These are phyloP conservation scores for Leishmania mexicana DNA, from an alignment of 208 protist species.

Conservation along the genomic window DNA sequence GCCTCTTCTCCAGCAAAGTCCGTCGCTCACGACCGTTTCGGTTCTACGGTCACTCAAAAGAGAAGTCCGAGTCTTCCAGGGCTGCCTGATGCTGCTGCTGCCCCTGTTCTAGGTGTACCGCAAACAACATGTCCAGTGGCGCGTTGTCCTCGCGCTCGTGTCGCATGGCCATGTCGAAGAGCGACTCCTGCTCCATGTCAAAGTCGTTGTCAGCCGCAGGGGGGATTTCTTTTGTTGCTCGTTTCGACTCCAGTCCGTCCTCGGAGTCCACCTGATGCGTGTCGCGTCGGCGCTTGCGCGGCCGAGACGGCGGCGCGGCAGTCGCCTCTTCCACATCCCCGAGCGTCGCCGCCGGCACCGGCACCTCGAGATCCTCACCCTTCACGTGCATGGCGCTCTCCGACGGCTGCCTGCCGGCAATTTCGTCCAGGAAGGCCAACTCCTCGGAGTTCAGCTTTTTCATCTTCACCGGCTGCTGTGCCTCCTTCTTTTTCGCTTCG, in stretches of 20 bases:
- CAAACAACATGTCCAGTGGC: slow-evolving; percentile 10
- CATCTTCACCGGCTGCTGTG: slow-evolving; percentile 15
- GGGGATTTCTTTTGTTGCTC: not conserved
- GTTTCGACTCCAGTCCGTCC: not conserved
- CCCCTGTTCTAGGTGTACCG: not conserved
- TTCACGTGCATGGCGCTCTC: not conserved
- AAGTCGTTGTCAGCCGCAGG: slow-evolving; percentile 1
- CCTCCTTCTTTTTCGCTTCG: slow-evolving; percentile 40
- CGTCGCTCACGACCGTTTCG: not conserved
- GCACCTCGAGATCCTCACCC: not conserved
- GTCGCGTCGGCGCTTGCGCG: slow-evolving; percentile 19
- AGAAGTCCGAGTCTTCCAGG: slow-evolving; percentile 27
- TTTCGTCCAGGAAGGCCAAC: slow-evolving; percentile 67
- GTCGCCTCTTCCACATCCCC: slow-evolving; percentile 18
- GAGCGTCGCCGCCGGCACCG: slow-evolving; percentile 9
- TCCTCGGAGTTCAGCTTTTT: slow-evolving; percentile 38
- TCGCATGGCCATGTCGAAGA: slow-evolving; percentile 36
- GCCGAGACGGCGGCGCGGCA: slow-evolving; percentile 10
- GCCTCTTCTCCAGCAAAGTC: not conserved
- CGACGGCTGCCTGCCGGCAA: slow-evolving; percentile 36
- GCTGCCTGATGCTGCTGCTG: not conserved
- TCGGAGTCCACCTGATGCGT: not conserved
- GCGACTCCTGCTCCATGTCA: slow-evolving; percentile 26
- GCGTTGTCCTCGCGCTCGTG: slow-evolving; percentile 14
- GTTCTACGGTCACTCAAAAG: slow-evolving; percentile 16